These are phyloP conservation scores for Pichia gijzeniarum DNA, from an alignment of 805 yeast genomes.

Conservation along the genomic window DNA sequence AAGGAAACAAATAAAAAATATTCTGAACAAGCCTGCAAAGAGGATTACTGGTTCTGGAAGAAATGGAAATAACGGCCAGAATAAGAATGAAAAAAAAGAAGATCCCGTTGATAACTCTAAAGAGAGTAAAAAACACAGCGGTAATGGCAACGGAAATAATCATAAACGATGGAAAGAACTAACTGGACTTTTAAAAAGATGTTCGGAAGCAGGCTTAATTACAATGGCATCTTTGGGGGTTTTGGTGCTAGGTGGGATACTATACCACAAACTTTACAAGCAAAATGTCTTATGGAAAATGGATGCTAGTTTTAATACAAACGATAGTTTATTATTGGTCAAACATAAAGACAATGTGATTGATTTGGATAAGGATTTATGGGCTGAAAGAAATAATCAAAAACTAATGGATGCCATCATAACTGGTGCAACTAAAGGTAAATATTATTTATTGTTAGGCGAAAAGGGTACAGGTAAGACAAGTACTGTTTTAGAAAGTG, in stretches of 20 bases:
- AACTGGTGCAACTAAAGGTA: conserved; percentile 54
- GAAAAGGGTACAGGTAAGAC: conserved; percentile 88
- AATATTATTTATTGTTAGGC: conserved; percentile 69
- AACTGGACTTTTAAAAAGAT: conserved; percentile 31
- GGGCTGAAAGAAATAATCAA: conserved; percentile 74
- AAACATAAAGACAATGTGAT: conserved; percentile 46
- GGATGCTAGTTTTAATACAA: conserved; percentile 57
- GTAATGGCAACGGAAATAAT: neutral
- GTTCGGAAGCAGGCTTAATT: conserved; percentile 63
- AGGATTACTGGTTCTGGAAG: neutral
- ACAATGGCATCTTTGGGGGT: conserved; percentile 64
- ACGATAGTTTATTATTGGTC: conserved; percentile 54
- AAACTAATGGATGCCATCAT: conserved; percentile 55
- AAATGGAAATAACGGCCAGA: neutral
- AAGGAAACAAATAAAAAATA: conserved; percentile 19
- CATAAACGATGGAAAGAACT: conserved; percentile 11
- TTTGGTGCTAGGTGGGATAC: conserved; percentile 64
- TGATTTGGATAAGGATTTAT: conserved; percentile 34
- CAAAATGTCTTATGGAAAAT: conserved; percentile 57
- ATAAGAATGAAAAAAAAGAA: neutral
- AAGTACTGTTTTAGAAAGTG: conserved; percentile 64
- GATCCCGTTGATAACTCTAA: neutral
- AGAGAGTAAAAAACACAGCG: conserved; percentile 14
- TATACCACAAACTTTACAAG: conserved; percentile 59
- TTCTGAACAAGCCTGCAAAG: neutral